Evolutionary conservation across 129 eudicot species (phyloP), one percentile per base, ranked within the genome.

Genomic region (Solidago caesia): DNA sequence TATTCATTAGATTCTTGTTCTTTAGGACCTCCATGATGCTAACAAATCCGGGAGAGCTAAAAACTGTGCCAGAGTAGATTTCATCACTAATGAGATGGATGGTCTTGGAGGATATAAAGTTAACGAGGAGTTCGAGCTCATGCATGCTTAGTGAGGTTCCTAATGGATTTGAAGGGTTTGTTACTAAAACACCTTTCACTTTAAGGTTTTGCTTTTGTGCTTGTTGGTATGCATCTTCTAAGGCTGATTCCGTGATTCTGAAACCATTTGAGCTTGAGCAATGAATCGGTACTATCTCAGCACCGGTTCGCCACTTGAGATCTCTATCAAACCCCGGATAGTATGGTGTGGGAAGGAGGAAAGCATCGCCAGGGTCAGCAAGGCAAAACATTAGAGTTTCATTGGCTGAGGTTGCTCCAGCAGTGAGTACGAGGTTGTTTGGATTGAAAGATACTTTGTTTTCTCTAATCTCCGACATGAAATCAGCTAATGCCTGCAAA

Each of bases 161-260:
- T 58, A 95, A 75, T 4, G 99, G 97, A 68, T 95, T 95, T 3
- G 97, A 91, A 46, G 99, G 99, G 84, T 95, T 95, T 7, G 99
- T 88, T 41, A 95, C 86, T 14, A 95, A 72, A 10, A 95, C 87
- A 6, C 99, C 96, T 45, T 91, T 91, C 6, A 95, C 97, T 77
- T 72, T 82, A 51, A 95, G 92, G 75, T 91, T 87, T 16, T 67
- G 90, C 6, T 89, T 84, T 44, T 75, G 73, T 6, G 99, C 99
- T 27, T 62, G 77, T 59, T 82, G 72, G 59, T 85, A 91, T 25
- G 99, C 97, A 2, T 91, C 85, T 63, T 87, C 85, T 0, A 95
- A 83, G 5, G 97, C 94, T 0, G 89, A 76, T 79, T 85, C 79
- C 1, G 91, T 90, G 75, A 90, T 84, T 39, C 77, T 51, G 67